phyloP scores from a whole-genome alignment of 2,329 filamentous ascomycete species.

The Sarocladiaceae sp. region DNA sequence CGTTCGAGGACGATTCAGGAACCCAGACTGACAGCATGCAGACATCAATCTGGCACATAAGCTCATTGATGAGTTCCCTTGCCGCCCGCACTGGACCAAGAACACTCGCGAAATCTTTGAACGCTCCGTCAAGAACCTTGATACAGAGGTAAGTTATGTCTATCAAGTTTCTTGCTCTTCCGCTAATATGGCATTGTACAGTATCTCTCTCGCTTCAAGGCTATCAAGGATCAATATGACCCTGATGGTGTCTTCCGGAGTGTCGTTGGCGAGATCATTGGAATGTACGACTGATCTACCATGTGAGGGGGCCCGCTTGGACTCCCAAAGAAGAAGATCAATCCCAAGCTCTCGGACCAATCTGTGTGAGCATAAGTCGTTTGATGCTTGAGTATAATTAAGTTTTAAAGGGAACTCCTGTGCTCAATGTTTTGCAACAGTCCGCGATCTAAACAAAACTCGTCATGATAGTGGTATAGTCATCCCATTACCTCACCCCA shows the following conservation, averaged over 20 bases:
- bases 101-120: constrained; percentile 44
- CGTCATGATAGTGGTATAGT: no score
- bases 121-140: constrained; percentile 40
- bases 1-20: neutral
- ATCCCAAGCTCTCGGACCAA: no score
- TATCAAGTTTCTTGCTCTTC: neutral
- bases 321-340: no score
- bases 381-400: no score
- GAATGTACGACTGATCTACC: constrained; percentile 33
- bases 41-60: constrained; percentile 40
- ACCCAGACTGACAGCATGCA: constrained; percentile 14
- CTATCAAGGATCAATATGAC: constrained; percentile 42
- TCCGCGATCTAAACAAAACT: neutral
- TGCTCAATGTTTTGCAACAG: neutral
- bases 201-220: constrained; percentile 43
- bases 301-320: no score
- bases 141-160: constrained; percentile 31
- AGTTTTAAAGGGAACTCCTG: no score
- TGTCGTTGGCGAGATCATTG: constrained; percentile 44
- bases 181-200: constrained; percentile 9
- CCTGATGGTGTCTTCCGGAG: constrained; percentile 43
- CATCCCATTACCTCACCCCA: neutral
- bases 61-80: constrained; percentile 45
- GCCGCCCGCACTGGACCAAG: constrained; percentile 50
- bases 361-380: no score